Evolutionary conservation across 768 basidiomycete species (phyloP).

Genomic region (Leccinum variicolor): DNA sequence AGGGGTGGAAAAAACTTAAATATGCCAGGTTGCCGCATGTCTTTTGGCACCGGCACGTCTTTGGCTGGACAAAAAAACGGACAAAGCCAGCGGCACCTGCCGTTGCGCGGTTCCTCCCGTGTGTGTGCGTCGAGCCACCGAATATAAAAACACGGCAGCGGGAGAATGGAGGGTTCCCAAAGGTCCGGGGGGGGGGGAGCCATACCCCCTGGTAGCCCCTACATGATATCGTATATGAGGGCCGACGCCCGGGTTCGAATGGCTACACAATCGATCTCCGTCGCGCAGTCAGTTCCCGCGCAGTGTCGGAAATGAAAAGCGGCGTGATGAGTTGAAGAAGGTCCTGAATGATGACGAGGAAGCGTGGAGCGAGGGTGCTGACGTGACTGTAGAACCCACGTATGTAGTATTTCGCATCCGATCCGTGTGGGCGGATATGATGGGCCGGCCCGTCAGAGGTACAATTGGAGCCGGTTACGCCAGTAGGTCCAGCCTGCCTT

Average conservation of each 20-base stretch:
- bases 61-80: constrained; percentile 2
- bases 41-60: neutral
- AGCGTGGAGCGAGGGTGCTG: neutral
- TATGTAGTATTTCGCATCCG: neutral
- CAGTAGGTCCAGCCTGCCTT: neutral
- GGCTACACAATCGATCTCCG: neutral
- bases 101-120: constrained; percentile 9
- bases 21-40: constrained; percentile 18
- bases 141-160: neutral
- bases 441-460: neutral
- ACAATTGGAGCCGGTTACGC: neutral
- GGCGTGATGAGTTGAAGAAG: neutral
- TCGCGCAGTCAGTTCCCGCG: constrained; percentile 2
- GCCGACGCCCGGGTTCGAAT: neutral
- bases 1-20: constrained; percentile 19
- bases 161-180: constrained; percentile 6
- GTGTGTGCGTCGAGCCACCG: constrained; percentile 15
- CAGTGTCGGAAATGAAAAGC: constrained; percentile 22
- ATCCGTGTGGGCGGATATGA: neutral
- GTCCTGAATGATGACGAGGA: neutral
- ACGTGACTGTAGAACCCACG: neutral
- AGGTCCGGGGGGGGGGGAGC: neutral
- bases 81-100: constrained; percentile 18
- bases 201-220: constrained; percentile 15
- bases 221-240: neutral